Conservation (phyloP, 1,284 basidiomycete genomes). For the Schizopora paradoxa region DNA sequence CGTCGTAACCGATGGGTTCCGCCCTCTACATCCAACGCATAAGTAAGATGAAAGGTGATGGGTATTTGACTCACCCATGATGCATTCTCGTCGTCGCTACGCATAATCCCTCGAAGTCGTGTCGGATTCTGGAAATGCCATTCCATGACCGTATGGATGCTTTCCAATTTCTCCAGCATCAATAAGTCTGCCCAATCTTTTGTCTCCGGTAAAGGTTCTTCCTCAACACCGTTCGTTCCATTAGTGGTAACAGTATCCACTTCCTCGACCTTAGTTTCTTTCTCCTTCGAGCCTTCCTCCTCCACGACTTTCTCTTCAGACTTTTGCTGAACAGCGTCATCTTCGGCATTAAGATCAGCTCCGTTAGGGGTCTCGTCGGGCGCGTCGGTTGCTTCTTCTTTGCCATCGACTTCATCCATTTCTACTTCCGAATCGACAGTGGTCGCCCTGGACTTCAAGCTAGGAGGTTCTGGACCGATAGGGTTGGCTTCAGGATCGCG, state of each 20-base stretch:
- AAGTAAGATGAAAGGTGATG: slow-evolving; percentile 12
- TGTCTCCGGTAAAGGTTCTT: slow-evolving; percentile 20
- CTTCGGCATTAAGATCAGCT: background rate
- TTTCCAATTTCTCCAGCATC: slow-evolving; percentile 72
- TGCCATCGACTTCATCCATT: slow-evolving; percentile 26
- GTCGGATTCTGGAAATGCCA: slow-evolving; percentile 78
- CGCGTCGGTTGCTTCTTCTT: slow-evolving; percentile 13
- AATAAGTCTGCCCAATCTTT: slow-evolving; percentile 66
- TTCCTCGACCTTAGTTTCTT: slow-evolving; percentile 2
- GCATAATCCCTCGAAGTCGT: slow-evolving; percentile 65
- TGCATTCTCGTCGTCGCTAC: slow-evolving; percentile 68
- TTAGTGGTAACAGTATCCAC: slow-evolving; percentile 11
- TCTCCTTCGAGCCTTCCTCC: slow-evolving; percentile 1
- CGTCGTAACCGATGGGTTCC: slow-evolving; percentile 84
- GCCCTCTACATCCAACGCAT: slow-evolving; percentile 50
- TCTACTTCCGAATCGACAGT: slow-evolving; percentile 18
- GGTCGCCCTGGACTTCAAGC: slow-evolving; percentile 22
- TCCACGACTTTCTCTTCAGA: slow-evolving; percentile 13
- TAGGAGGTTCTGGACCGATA: slow-evolving; percentile 51
- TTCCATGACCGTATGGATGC: slow-evolving; percentile 64
- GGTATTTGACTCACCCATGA: slow-evolving; percentile 54
- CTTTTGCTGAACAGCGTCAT: slow-evolving; percentile 1
- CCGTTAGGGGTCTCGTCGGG: slow-evolving; percentile 1
- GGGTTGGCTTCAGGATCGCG: slow-evolving; percentile 66
- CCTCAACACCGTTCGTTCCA: background rate